phyloP scores from a whole-genome alignment of 2,329 filamentous ascomycete species.

The Diaporthe helianthi region DNA sequence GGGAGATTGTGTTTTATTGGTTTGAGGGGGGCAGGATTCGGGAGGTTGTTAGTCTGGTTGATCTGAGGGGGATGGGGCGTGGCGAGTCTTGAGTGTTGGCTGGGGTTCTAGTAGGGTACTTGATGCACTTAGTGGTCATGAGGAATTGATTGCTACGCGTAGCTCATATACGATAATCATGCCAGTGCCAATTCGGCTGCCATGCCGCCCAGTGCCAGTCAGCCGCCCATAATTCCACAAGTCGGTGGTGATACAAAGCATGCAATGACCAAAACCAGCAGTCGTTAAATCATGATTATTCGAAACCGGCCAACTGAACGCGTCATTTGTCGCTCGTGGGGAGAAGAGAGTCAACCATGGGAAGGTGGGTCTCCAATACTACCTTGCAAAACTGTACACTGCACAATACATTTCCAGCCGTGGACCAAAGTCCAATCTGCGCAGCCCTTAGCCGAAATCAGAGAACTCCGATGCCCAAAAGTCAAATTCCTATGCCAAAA shows the following conservation, averaged over 20 bases:
- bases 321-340: neutral
- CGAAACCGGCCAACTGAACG: neutral
- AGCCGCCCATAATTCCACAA: no score
- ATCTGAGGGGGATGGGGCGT: slow-evolving; percentile 36
- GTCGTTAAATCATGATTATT: slow-evolving; percentile 21
- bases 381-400: neutral
- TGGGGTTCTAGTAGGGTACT: no score
- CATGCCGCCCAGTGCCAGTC: neutral
- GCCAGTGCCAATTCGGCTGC: neutral
- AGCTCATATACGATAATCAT: neutral
- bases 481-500: neutral
- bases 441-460: neutral
- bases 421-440: neutral
- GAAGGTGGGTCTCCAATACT: neutral
- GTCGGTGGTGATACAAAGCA: neutral
- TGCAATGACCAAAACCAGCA: neutral
- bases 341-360: neutral
- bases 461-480: neutral
- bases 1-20: slow-evolving; percentile 46
- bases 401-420: neutral
- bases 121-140: no score
- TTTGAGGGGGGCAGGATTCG: slow-evolving; percentile 44
- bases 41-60: slow-evolving; percentile 45
- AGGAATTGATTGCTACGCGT: neutral
- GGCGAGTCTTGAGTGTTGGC: neutral